A percentile compares a stretch with the other conserved stretches of the same genome.
These are phyloP conservation scores for Backusella mclennaniae DNA, from an alignment of 192 early-diverging fungal genomes.

Conservation along the genomic window DNA sequence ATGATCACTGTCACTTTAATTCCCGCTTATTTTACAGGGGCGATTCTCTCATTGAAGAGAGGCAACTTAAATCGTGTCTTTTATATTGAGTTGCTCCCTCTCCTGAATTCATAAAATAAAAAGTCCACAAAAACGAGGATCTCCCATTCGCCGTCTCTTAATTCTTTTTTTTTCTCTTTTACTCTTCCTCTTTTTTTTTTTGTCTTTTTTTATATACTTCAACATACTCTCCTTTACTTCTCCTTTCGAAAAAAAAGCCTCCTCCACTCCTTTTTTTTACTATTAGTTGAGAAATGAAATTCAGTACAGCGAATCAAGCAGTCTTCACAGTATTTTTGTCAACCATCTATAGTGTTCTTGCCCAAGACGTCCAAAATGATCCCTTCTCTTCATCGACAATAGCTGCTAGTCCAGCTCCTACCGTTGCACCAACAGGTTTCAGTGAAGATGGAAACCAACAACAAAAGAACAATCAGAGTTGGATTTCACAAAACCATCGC, in stretches of 20 bases:
- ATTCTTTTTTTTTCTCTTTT: conserved; percentile 13
- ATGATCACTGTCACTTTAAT: background rate
- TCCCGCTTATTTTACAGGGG: background rate
- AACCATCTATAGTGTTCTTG: background rate
- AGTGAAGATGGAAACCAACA: background rate
- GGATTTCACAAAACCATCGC: conserved; percentile 20
- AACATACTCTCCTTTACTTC: conserved; percentile 12
- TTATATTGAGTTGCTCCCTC: background rate
- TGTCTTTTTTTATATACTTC: conserved; percentile 1
- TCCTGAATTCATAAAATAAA: conserved; percentile 8
- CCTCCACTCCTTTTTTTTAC: background rate
- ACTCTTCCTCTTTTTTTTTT: conserved; percentile 8
- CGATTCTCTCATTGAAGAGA: conserved; percentile 1
- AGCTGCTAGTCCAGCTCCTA: background rate
- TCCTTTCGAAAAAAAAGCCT: background rate
- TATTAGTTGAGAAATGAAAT: background rate
- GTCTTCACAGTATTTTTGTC: background rate
- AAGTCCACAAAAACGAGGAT: background rate
- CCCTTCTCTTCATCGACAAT: background rate
- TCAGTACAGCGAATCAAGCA: background rate
- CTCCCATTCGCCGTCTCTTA: background rate
- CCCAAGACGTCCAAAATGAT: background rate
- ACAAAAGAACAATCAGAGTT: conserved; percentile 6
- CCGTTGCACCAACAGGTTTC: background rate
- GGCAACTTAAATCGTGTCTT: conserved; percentile 6